Evolutionary conservation across 2,329 filamentous ascomycete genomes (phyloP).

Genomic region (Cladosporium velox): DNA sequence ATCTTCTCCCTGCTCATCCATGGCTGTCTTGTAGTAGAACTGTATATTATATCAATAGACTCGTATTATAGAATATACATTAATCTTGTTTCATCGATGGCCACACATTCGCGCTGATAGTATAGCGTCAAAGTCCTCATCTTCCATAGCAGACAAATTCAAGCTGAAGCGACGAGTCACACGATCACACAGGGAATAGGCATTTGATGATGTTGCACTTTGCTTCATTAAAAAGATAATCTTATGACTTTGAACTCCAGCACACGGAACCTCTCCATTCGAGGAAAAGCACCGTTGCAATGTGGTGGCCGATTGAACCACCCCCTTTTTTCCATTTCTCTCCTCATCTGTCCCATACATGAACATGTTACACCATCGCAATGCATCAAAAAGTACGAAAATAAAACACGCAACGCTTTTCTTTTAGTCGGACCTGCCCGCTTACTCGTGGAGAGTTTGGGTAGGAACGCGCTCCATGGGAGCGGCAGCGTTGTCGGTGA

Average conservation of each 20-base stretch:
- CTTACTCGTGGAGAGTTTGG: constrained; percentile 12
- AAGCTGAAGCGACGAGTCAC: background rate
- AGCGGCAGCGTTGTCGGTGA: background rate
- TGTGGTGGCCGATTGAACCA: constrained; percentile 11
- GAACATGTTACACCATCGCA: constrained; percentile 19
- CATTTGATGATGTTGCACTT: background rate
- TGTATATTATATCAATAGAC: background rate
- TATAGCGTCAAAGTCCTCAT: background rate
- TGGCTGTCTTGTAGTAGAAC: background rate
- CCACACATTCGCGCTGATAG: background rate
- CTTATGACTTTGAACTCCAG: background rate
- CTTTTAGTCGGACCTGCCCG: background rate
- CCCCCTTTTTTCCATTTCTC: background rate
- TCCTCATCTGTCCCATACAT: background rate
- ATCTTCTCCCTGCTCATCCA: background rate
- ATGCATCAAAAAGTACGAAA: background rate
- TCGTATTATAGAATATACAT: background rate
- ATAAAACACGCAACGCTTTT: background rate
- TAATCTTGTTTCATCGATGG: background rate
- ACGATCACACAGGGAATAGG: background rate
- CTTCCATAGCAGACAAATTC: background rate
- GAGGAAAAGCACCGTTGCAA: background rate
- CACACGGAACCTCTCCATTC: background rate
- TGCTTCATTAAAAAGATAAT: constrained; percentile 12
- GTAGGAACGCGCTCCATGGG: constrained; percentile 11